These are phyloP conservation scores for Dentipellis sp. DNA, from an alignment of 768 basidiomycete species.

Conservation along the genomic window DNA sequence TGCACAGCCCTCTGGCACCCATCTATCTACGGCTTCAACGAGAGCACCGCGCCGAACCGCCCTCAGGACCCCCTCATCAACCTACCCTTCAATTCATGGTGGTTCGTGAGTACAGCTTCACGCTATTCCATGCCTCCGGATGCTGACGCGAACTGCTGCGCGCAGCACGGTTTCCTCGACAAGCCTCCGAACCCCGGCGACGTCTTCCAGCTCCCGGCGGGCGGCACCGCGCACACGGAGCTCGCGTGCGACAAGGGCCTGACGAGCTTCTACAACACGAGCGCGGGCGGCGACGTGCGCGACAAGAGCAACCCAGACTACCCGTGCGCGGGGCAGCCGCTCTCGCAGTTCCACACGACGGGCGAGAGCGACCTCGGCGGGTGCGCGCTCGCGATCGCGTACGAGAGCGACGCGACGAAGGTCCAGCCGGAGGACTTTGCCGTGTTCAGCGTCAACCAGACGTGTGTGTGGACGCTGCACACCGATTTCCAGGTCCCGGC, in stretches of 20 bases:
- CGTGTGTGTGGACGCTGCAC: constrained; percentile 31
- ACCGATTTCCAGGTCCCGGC: constrained; percentile 34
- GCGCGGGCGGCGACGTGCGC: constrained; percentile 17
- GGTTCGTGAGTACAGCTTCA: constrained; percentile 22
- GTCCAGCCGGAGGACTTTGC: constrained; percentile 33
- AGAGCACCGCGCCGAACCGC: constrained; percentile 25
- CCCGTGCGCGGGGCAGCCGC: constrained; percentile 16
- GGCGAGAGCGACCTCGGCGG: constrained; percentile 24
- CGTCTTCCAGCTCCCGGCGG: constrained; percentile 25
- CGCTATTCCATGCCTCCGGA: not conserved
- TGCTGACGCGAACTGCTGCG: not conserved
- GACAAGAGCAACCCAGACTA: constrained; percentile 12
- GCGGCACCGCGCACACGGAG: constrained; percentile 15
- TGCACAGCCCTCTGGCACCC: constrained; percentile 21
- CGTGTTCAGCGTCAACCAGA: constrained; percentile 34
- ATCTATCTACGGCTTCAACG: constrained; percentile 32
- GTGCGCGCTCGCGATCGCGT: constrained; percentile 35
- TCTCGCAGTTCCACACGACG: constrained; percentile 21
- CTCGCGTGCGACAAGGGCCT: constrained; percentile 25
- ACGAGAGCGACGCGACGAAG: constrained; percentile 26
- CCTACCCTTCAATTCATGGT: constrained; percentile 24
- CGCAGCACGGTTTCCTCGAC: constrained; percentile 22
- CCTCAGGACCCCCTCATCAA: constrained; percentile 27
- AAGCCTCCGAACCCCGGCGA: constrained; percentile 23
- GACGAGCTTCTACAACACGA: constrained; percentile 18